Percentiles rank a stretch among this genome's conserved stretches.
These are phyloP conservation scores for Crithidia sp. DNA, from an alignment of 208 protist genomes.

Conservation along the genomic window DNA sequence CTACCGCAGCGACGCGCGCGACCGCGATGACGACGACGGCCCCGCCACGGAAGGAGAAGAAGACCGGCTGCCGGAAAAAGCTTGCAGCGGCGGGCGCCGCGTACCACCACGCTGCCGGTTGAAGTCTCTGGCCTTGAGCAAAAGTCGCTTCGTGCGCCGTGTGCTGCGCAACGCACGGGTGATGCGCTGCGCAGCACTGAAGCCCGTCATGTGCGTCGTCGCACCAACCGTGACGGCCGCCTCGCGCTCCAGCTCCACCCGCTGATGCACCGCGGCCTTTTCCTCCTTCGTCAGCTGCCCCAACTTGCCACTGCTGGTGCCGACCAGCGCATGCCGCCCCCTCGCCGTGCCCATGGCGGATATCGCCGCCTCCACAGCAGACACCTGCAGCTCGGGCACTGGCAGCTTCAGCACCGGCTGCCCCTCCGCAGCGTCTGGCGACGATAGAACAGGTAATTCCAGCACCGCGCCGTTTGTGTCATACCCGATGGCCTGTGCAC, in stretches of 20 bases:
- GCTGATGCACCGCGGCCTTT: conserved; percentile 35
- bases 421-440: conserved; percentile 1
- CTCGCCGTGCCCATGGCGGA: conserved; percentile 12
- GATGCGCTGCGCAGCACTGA: conserved; percentile 25
- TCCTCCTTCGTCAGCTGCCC: conserved; percentile 25
- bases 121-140: conserved; percentile 13
- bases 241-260: conserved; percentile 37
- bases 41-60: neutral
- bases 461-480: conserved; percentile 26
- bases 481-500: conserved; percentile 65
- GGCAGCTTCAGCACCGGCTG: conserved; percentile 37
- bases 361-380: conserved; percentile 31
- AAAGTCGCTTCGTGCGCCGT: conserved; percentile 14
- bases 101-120: neutral
- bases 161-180: conserved; percentile 40
- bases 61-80: no score
- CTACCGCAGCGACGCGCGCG: no score
- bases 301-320: conserved; percentile 35
- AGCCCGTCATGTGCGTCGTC: neutral
- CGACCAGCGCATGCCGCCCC: conserved; percentile 15
- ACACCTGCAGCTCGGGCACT: conserved; percentile 34
- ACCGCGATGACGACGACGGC: neutral
- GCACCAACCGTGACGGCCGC: conserved; percentile 36
- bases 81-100: no score
- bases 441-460: conserved; percentile 6